A percentile compares a stretch with the other conserved stretches of the same genome.
These are phyloP conservation scores for Diplodia intermedia DNA, from an alignment of 2,329 filamentous ascomycete genomes.

Conservation along the genomic window DNA sequence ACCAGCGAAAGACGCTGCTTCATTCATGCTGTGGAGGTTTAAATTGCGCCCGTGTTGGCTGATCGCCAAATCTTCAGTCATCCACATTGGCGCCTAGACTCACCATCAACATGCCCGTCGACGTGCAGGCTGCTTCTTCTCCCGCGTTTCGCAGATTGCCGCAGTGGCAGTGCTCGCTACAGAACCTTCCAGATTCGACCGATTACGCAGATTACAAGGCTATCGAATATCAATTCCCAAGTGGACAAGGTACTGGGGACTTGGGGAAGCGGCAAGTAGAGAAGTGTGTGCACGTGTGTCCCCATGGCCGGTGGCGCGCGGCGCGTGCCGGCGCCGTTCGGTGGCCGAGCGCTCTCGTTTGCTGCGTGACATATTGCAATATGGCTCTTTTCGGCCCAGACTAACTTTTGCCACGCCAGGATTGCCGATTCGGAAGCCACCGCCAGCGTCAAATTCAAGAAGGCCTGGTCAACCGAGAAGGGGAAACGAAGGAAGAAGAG, in stretches of 20 bases:
- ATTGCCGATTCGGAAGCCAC: conserved; percentile 16
- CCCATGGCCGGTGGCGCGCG: conserved; percentile 5
- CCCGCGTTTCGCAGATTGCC: not conserved
- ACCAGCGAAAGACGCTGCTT: not conserved
- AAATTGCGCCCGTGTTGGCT: not conserved
- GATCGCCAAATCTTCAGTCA: not conserved
- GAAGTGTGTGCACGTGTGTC: not conserved
- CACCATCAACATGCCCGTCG: not conserved
- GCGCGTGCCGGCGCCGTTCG: conserved; percentile 6
- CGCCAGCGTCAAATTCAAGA: not conserved
- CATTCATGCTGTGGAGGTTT: not conserved
- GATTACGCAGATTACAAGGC: not conserved
- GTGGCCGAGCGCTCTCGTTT: conserved; percentile 3
- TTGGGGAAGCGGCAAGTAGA: conserved; percentile 4
- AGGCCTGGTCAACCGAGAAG: not conserved
- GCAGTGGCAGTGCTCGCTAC: not conserved
- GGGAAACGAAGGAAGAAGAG: not conserved
- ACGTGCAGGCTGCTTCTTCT: not conserved
- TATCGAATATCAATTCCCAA: not conserved
- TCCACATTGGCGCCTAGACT: not conserved
- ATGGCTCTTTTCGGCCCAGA: conserved; percentile 1
- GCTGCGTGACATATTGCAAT: conserved; percentile 7
- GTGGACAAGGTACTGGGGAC: conserved; percentile 10
- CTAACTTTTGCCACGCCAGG: not conserved
- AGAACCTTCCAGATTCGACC: not conserved